Evolutionary conservation across 164 flowering plant species (phyloP), one percentile per base, ranked within the genome.

Genomic region (Akebia trifoliata): DNA sequence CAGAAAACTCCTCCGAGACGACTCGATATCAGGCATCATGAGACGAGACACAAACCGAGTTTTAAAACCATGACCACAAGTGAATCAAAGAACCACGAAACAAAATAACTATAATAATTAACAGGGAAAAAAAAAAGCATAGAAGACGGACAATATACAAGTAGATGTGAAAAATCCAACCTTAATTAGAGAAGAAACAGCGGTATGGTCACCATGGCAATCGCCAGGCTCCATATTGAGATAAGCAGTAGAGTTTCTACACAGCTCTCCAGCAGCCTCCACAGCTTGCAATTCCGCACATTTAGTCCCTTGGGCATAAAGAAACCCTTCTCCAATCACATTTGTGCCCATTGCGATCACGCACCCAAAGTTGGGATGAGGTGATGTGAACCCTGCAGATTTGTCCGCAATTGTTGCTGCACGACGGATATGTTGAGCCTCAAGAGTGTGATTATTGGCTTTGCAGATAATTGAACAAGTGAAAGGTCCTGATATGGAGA

Each of bases 361-460:
- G 70, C 98, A 93, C 5, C 98, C 98, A 64, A 84, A 85, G 56
- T 93, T 93, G 1, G 98, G 98, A 59, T 93, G 98, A 0, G 98
- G 98, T 0, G 97, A 77, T 1, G 97, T 79, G 75, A 78, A 79
- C 0, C 98, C 95, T 25, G 95, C 90, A 4, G 97, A 93, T 40
- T 76, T 87, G 67, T 93, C 98, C 2, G 97, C 83, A 4, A 93
- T 24, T 20, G 78, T 78, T 18, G 85, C 88, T 4, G 98, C 94
- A 46, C 96, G 84, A 37, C 69, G 76, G 29, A 82, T 74, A 72
- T 64, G 76, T 0, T 71, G 55, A 8, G 85, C 80, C 29, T 87
- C 92, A 20, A 62, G 60, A 1, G 73, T 50, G 64, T 76, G 76
- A 21, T 22, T 46, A 24, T 4, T 46, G 42, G 25, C 40, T 52